Evolutionary conservation across 371 early-diverging fungal species (phyloP), one percentile per base, ranked within the genome.

Genomic region (Mycotypha africana): DNA sequence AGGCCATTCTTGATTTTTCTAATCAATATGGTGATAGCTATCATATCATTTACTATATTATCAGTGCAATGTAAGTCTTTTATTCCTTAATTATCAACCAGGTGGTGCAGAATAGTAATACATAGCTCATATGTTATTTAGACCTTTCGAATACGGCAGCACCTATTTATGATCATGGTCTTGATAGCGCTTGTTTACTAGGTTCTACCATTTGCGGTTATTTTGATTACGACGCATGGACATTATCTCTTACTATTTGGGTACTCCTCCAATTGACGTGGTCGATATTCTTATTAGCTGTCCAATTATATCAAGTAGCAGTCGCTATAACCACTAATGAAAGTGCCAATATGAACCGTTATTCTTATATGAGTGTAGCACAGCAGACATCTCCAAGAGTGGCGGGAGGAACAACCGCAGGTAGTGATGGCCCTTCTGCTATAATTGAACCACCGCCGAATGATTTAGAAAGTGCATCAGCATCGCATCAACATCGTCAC

Each of bases 311-410:
- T 53, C 95, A 93, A 59, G 77, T 96, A 17, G 74, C 86, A 0
- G 65, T 72, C 7, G 85, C 77, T 6, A 72, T 77, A 46, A 97
- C 98, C 1, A 97, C 97, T 10, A 95, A 95, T 65, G 98, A 97
- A 58, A 65, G 84, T 34, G 75, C 85, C 47, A 95, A 92, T 35
- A 74, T 61, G 9, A 78, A 78, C 28, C 70, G 77, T 32, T 81
- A 82, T 47, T 44, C 64, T 0, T 78, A 74, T 37, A 53, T 71
- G 58, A 77, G 77, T 34, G 64, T 23, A 46, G 70, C 32, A 58
- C 66, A 35, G 48, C 60, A 39, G 23, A 31, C 37, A 1, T 72
- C 67, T 0, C 62, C 62, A 42, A 49, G 74, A 26, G 62, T 73
- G 28, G 62, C 58, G 2, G 67, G 53, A 12, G 53, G 73, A 41